Evolutionary conservation across 2,329 filamentous ascomycete species (phyloP).

Genomic region (Sporothrix phasma): DNA sequence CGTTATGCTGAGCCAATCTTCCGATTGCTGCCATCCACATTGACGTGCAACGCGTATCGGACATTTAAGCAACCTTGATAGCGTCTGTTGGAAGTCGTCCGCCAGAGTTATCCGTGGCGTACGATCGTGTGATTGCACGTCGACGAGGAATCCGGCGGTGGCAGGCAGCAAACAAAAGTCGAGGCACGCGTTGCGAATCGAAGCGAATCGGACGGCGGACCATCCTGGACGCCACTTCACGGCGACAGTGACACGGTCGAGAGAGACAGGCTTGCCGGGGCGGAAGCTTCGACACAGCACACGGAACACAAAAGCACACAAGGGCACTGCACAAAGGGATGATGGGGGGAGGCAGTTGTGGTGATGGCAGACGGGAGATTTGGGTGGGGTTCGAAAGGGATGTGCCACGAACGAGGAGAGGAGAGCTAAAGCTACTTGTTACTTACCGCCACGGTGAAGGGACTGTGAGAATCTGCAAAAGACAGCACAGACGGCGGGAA

Average conservation of each 20-base stretch:
- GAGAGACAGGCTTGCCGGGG: neutral
- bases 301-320: neutral
- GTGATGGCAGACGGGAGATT: neutral
- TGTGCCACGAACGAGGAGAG: neutral
- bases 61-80: neutral
- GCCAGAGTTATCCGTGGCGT: too few relatives aligned
- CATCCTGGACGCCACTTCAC: neutral
- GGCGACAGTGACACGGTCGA: neutral
- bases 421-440: neutral
- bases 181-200: neutral
- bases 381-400: constrained; percentile 11
- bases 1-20: neutral
- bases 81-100: neutral
- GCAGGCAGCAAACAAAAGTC: neutral
- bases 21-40: neutral
- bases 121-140: neutral
- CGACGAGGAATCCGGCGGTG: neutral
- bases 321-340: neutral
- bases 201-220: neutral
- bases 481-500: constrained; percentile 24
- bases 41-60: neutral
- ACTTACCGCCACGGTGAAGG: constrained; percentile 43
- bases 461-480: constrained; percentile 25
- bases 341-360: neutral
- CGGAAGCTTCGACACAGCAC: too few relatives aligned